Percentiles rank a stretch among this genome's conserved stretches.
phyloP scores from a whole-genome alignment of 306 rosid species.

The Quercus parvula region DNA sequence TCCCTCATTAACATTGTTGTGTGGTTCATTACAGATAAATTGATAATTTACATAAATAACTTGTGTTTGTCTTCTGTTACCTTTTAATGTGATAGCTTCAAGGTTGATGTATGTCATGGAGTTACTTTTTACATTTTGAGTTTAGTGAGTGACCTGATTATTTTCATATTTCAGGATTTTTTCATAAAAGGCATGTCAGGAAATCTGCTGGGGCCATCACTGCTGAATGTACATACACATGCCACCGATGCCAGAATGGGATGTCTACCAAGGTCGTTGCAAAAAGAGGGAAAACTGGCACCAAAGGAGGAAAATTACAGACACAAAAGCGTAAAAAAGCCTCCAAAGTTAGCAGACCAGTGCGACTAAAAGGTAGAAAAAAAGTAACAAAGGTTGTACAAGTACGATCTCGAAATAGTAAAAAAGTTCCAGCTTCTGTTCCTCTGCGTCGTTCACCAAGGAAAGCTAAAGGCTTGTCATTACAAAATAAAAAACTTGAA shows the following conservation, averaged over 20 bases:
- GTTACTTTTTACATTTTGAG: conserved; percentile 1
- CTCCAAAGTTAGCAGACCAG: conserved; percentile 41
- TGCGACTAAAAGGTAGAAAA: conserved; percentile 47
- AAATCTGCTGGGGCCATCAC: conserved; percentile 51
- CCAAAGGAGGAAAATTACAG: conserved; percentile 44
- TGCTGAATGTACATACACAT: conserved; percentile 50
- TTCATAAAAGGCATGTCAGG: conserved; percentile 85
- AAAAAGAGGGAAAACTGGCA: conserved; percentile 41
- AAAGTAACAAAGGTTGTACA: conserved; percentile 47
- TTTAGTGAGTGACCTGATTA: conserved; percentile 21
- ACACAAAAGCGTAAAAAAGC: conserved; percentile 36
- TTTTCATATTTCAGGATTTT: conserved; percentile 55
- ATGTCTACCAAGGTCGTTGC: conserved; percentile 35
- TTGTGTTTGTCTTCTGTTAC: conserved; percentile 13
- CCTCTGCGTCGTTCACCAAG: conserved; percentile 93
- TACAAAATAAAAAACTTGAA: conserved; percentile 53
- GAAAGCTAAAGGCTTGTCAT: conserved; percentile 57
- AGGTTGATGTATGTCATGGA: conserved; percentile 12
- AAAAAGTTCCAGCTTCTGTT: conserved; percentile 42
- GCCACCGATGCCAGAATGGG: conserved; percentile 68
- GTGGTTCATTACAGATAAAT: not conserved
- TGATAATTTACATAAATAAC: not conserved
- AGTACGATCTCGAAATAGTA: conserved; percentile 41
- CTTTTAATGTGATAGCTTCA: not conserved
- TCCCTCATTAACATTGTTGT: no score